These are phyloP conservation scores for Plasmodiophora brassicae DNA, from an alignment of 208 protist genomes.

Conservation along the genomic window DNA sequence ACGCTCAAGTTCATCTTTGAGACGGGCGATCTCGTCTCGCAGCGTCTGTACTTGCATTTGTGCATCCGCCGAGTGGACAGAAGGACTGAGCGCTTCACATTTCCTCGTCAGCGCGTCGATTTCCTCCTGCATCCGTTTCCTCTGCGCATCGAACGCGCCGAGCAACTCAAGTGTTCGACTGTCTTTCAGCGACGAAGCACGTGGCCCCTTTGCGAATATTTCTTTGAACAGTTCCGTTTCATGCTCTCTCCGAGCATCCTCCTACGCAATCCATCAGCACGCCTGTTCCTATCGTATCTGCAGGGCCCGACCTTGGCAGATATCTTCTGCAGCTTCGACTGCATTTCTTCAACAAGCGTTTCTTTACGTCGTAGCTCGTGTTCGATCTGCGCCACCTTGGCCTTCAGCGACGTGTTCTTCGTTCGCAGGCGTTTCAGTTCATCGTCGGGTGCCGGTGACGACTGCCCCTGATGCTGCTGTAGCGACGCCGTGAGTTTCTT, in stretches of 20 bases:
- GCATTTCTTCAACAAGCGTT: background rate
- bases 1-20: background rate
- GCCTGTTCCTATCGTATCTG: background rate
- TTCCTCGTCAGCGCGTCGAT: background rate
- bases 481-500: too few relatives aligned
- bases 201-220: background rate
- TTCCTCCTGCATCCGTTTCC: slow-evolving; percentile 20
- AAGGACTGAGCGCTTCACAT: background rate
- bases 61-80: background rate
- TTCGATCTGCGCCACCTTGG: background rate
- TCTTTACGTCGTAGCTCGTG: background rate
- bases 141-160: slow-evolving; percentile 13
- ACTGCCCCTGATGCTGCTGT: background rate
- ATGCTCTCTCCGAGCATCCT: background rate
- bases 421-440: background rate
- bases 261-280: background rate
- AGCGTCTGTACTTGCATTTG: background rate
- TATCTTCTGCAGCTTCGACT: background rate
- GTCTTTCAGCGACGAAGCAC: background rate
- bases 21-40: background rate
- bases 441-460: background rate
- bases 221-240: background rate
- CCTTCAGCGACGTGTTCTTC: background rate
- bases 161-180: background rate
- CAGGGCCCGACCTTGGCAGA: background rate